Base-by-base conservation (phyloP, 2,329 filamentous ascomycete genomes). In the Sphaerostilbella broomeana region DNA sequence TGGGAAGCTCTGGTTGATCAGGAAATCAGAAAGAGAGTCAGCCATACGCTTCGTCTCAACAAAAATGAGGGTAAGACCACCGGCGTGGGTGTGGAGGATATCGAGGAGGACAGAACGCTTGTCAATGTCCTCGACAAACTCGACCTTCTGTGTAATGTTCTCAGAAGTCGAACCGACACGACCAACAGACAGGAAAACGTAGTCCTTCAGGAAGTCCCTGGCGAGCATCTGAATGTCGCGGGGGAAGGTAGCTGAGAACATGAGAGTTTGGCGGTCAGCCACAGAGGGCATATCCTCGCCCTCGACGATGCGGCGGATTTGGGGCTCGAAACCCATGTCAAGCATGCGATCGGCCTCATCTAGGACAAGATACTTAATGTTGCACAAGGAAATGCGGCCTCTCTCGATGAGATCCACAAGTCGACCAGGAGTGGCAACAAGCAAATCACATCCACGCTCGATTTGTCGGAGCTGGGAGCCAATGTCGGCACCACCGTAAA, bases 311-410 rank as follows among this genome's bases (percentile, higher is more conserved):
- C 90, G 86, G 59, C 92, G 89, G 61, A 98, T 98, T 72, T 98
- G 92, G 58, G 92, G 92, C 75, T 98, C 92, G 76, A 98, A 98
- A 92, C 92, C 92, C 92, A 98, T 98, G 77, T 98, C 92, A 76
- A 98, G 77, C 92, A 98, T 98, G 65, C 92, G 92, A 73, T 98
- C 92, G 65, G 92, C 92, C 79, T 98, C 92, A 56, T 98, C 92
- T 40, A 98, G 86, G 55, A 98, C 87, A 47, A 98, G 79, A 64
- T 98, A 98, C 75, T 95, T 97, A 77, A 98, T 98, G 77, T 95
- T 95, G 67, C 82, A 79, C 40, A 98, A 82, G 30, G 92, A 97
- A 64, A 98, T 97, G 61, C 90, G 87, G 59, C 92, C 92, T 75
- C 92, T 87, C 76, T 97, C 92, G 60, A 98, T 94, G 68, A 98